These are phyloP conservation scores for Fusarium drepaniforme DNA, from an alignment of 2,329 filamentous ascomycete genomes.

Conservation along the genomic window DNA sequence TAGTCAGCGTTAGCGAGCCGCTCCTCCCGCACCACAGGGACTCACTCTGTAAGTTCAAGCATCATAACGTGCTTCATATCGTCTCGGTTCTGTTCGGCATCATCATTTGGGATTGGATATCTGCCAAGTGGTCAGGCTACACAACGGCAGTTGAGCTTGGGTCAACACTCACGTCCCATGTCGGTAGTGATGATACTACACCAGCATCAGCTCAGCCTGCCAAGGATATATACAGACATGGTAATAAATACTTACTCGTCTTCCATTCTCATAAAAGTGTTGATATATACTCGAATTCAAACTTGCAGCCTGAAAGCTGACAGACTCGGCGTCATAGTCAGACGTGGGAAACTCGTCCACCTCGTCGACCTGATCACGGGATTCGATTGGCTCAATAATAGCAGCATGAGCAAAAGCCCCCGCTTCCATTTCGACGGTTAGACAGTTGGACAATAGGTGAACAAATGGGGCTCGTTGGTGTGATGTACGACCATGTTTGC, in stretches of 20 bases:
- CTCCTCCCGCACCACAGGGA: rapidly evolving
- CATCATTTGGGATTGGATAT: constrained; percentile 43
- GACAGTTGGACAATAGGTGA: neutral
- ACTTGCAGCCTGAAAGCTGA: constrained; percentile 34
- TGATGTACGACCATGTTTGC: neutral
- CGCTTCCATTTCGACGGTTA: neutral
- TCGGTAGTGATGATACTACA: constrained; percentile 41
- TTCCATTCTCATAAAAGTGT: constrained; percentile 41
- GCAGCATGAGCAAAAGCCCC: neutral
- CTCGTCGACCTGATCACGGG: constrained; percentile 4
- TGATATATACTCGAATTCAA: constrained; percentile 40
- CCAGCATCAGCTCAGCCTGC: neutral
- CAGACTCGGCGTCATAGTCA: constrained; percentile 28
- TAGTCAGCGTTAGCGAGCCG: neutral
- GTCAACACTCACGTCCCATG: constrained; percentile 32
- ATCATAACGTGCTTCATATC: constrained; percentile 49
- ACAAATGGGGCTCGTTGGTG: neutral
- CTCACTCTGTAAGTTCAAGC: constrained; percentile 43
- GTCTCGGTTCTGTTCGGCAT: constrained; percentile 43
- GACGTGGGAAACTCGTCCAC: constrained; percentile 39
- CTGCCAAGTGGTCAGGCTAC: constrained; percentile 32
- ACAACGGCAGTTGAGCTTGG: neutral
- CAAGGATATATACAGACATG: neutral
- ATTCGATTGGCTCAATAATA: neutral
- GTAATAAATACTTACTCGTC: constrained; percentile 18